Conservation (phyloP, 1,284 basidiomycete species). For the Leccinum colubrinum region DNA sequence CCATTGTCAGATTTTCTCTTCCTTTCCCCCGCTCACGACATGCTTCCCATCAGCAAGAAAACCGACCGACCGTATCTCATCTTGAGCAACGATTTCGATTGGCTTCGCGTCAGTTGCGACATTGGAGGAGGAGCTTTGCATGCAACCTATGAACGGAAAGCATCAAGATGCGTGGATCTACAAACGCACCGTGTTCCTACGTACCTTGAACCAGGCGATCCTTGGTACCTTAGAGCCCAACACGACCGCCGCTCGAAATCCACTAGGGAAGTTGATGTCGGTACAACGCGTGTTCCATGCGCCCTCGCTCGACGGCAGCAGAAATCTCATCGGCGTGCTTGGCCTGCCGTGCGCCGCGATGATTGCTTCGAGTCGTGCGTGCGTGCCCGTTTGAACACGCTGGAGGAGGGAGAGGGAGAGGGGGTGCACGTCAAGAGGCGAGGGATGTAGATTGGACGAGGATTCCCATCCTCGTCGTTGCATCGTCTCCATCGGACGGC, state of each 20-base stretch:
- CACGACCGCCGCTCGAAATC: slow-evolving; percentile 49
- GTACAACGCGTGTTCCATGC: slow-evolving; percentile 54
- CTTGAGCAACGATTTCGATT: no score
- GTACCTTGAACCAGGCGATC: slow-evolving; percentile 53
- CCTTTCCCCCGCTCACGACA: no score
- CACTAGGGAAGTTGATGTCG: slow-evolving; percentile 47
- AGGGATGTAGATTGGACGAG: no score
- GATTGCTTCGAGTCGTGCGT: slow-evolving; percentile 40
- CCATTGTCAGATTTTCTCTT: no score
- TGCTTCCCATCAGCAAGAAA: no score
- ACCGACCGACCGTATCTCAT: no score
- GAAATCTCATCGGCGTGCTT: slow-evolving; percentile 55
- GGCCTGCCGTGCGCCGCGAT: slow-evolving; percentile 45
- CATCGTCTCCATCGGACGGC: no score
- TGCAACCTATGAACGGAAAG: slow-evolving; percentile 36
- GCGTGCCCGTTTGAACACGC: no score
- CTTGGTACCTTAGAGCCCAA: slow-evolving; percentile 51
- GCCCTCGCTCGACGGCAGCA: slow-evolving; percentile 63
- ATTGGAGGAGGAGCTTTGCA: slow-evolving; percentile 21
- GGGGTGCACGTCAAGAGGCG: no score
- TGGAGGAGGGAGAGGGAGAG: no score
- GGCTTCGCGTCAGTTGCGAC: no score
- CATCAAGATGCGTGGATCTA: background rate
- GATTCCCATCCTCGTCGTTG: no score
- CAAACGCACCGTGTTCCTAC: slow-evolving; percentile 2